Base-by-base conservation (phyloP, 768 basidiomycete species). In the Serendipita sp. region DNA sequence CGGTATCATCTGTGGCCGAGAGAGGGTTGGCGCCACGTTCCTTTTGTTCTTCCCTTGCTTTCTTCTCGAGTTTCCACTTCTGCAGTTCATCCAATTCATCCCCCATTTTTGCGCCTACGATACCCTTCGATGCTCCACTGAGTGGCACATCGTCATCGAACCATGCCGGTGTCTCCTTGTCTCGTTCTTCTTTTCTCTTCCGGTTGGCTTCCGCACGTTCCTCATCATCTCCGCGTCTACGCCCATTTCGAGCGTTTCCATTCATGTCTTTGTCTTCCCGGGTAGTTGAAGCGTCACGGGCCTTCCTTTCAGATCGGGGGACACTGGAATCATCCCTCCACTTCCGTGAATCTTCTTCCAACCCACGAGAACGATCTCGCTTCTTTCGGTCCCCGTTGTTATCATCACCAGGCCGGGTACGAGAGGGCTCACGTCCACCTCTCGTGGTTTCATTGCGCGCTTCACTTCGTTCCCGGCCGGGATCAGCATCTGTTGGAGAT, bases 1-100 rank as follows among this genome's bases (percentile, higher is more conserved):
- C n/a, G 7, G n/a, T 5, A 8, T 18, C 48, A 32, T 51, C 7
- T 5, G n/a, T 5, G 18, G 8, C 8, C 48, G 41, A 13, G 41
- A 41, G 41, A 7, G 41, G 41, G n/a, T 51, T 51, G 10, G 28
- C 56, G 4, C 0, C 56, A n/a, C 56, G 56, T 60, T 60, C 56
- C 36, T 60, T 60, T 38, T 28, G 28, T 38, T 60, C 56, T 36
- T 60, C 56, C 28, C 18, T 32, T 18, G 56, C 56, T 30, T 60
- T 60, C 34, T 60, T 60, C 30, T 60, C 56, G 28, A 60, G 34
- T n/a, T 60, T 60, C 56, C 56, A 60, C 34, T 60, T 60, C 35
- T 60, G 56, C 35, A 60, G n/a, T 35, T 60, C 56, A 30, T 60
- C 56, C 16, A 60, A 30, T 38, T 60, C 56, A 30, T 60, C 56